phyloP scores from a whole-genome alignment of 1,139 yeast genomes.

The Meyerozyma guilliermondii region DNA sequence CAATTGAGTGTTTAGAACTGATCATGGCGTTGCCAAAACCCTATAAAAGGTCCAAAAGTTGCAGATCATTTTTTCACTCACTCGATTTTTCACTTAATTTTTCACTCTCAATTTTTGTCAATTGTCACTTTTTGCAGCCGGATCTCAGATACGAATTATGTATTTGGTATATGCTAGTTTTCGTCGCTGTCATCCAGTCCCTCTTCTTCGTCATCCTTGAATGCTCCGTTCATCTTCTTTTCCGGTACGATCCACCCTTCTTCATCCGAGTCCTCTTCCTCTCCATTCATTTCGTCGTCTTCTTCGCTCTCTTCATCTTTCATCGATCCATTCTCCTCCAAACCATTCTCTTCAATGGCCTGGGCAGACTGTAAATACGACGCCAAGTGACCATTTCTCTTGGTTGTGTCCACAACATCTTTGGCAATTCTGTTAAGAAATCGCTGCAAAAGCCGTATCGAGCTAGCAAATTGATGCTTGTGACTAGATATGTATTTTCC shows the following conservation, averaged over 20 bases:
- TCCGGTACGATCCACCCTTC: slow-evolving; percentile 1
- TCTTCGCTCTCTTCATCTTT: slow-evolving; percentile 14
- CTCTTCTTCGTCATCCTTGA: neutral
- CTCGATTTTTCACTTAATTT: too few species aligned
- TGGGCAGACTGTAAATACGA: slow-evolving; percentile 24
- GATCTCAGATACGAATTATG: neutral
- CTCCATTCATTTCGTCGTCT: slow-evolving; percentile 11
- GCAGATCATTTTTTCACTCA: too few species aligned
- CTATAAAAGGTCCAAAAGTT: too few species aligned
- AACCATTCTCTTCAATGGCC: slow-evolving; percentile 8
- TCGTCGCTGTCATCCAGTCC: neutral
- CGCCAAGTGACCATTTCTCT: slow-evolving; percentile 51
- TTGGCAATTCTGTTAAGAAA: slow-evolving; percentile 72
- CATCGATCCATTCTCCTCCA: slow-evolving; percentile 10
- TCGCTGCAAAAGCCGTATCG: slow-evolving; percentile 69
- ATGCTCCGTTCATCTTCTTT: neutral
- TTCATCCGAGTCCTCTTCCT: neutral
- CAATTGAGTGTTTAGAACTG: too few species aligned
- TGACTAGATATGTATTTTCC: slow-evolving; percentile 68
- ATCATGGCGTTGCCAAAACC: too few species aligned
- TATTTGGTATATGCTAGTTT: neutral
- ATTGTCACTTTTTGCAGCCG: neutral
- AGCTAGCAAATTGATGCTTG: slow-evolving; percentile 60
- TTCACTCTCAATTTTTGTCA: too few species aligned
- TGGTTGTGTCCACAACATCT: slow-evolving; percentile 57